Evolutionary conservation across 1,284 basidiomycete species (phyloP), one percentile per base, ranked within the genome.

Genomic region (Sanguinoderma infundibulare): DNA sequence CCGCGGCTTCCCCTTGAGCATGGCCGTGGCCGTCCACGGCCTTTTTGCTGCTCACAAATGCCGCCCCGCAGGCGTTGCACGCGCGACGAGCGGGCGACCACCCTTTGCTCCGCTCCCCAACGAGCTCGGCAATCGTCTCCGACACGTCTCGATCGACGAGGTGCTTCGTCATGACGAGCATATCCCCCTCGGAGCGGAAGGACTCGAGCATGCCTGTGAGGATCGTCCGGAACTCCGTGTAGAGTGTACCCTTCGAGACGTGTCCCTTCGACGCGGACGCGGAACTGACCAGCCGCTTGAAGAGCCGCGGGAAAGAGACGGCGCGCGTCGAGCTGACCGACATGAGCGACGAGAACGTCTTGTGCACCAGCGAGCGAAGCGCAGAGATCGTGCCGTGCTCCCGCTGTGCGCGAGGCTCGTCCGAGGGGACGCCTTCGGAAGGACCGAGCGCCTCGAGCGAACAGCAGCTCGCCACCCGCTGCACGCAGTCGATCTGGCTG

Each of bases 191-290:
- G 5, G 92, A 87, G 24, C 91, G 87, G 78, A 98, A 98, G 1
- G 95, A 92, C 69, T 96, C 94, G 65, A 98, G 79, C 95, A 99
- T 99, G 32, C 94, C 92, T 0, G 90, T 91, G 24, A 99, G 80
- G 60, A 99, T 95, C 4, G 87, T 85, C 47, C 95, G 86, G 76
- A 98, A 97, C 75, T 98, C 96, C 35, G 91, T 89, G 74, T 98
- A 98, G 5, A 90, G 87, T n/a, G 85, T 85, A 49, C 83, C 84
- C 46, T 80, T 79, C 8, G 81, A 77, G 17, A 82, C 75, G 32
- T 77, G 73, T 38, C 76, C 75, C 40, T 75, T 75, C 9, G 80
- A 74, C 17, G 83, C 80, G 1, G 89, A 85, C n/a, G 84, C 81
- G 2, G 89, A 85, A 66, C 92, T 89, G 38, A 96, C 92, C 5